Evolutionary conservation across 495 filamentous ascomycete species (phyloP), one percentile per base, ranked within the genome.

Genomic region (Lentithecium fluviatile): DNA sequence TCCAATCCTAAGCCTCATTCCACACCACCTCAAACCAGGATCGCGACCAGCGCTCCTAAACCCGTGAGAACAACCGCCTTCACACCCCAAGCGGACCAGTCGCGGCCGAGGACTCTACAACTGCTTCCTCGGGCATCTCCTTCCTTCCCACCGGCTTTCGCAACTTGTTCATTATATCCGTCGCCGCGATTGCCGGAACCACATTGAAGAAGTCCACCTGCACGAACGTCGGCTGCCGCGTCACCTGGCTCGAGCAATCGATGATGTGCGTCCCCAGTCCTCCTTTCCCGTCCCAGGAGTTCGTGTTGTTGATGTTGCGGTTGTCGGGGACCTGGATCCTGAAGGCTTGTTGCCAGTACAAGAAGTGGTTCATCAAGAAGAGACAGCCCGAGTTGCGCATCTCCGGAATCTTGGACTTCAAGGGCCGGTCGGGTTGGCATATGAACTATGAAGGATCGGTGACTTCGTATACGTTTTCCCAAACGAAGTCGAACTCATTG

Each of bases 131-230:
- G 6, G 29, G 52, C n/a, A 67, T 52, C 12, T 32, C 46, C 17
- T 12, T 25, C 50, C 68, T 52, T 0, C 70, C 71, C 20, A 71
- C 62, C 12, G 69, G 56, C 20, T 38, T 38, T 13, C 24, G 21
- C 4, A 75, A 66, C 47, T 63, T 59, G 50, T 75, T 75, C 20
- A 75, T 51, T 25, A 57, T 54, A 57, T 75, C 71, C 11, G 68
- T 61, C 12, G 60, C 58, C 13, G 24, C 46, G 38, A 74, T 69
- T 6, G 71, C 70, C 7, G 68, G 68, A 2, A 70, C 73, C 17
- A 73, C 71, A 43, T 74, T 71, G 53, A 71, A 71, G 49, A 72
- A 73, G 56, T 74, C 71, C 15, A 74, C 71, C 1, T 73, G 59
- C 15, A 65, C 61, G 43, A 52, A 65, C 7, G 47, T 54, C 23